Evolutionary conservation across 177 flowering plant species (phyloP).

Genomic region (Vitis hybrid): DNA sequence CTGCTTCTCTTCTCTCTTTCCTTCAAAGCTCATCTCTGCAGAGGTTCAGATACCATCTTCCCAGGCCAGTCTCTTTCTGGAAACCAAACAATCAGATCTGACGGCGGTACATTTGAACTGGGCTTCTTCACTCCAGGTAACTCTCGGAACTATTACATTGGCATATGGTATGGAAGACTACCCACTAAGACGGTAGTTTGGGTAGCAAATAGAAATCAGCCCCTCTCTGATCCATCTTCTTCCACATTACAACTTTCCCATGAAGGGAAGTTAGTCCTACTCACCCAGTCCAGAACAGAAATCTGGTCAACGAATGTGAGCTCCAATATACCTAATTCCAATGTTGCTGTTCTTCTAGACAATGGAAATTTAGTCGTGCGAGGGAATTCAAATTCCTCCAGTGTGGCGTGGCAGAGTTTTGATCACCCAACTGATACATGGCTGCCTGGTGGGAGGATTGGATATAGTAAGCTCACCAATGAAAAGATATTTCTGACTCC

Average conservation of each 20-base stretch:
- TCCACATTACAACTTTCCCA: conserved; percentile 9
- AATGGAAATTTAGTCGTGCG: conserved; percentile 12
- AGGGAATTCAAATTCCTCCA: neutral
- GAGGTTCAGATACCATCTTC: too few relatives aligned
- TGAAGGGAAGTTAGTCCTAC: conserved; percentile 7
- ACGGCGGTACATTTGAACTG: conserved; percentile 4
- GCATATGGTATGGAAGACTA: conserved; percentile 15
- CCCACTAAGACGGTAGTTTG: conserved; percentile 10
- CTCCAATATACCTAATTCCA: neutral
- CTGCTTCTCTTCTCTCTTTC: too few relatives aligned
- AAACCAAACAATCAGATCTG: conserved; percentile 11
- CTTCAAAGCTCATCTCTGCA: too few relatives aligned
- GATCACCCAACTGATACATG: conserved; percentile 13
- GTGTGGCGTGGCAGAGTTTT: conserved; percentile 13
- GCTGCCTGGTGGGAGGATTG: conserved; percentile 15
- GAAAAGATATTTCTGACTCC: neutral
- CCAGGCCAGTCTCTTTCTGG: conserved; percentile 14
- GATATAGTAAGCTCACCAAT: conserved; percentile 7
- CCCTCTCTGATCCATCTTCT: conserved; percentile 7
- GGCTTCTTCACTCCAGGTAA: conserved; percentile 23
- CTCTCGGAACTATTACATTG: conserved; percentile 14
- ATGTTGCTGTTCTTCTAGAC: conserved; percentile 12
- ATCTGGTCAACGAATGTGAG: conserved; percentile 2
- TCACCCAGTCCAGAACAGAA: neutral
- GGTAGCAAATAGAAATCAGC: conserved; percentile 17